Evolutionary conservation across 805 yeast species (phyloP).

Genomic region (Zygotorulaspora florentina): DNA sequence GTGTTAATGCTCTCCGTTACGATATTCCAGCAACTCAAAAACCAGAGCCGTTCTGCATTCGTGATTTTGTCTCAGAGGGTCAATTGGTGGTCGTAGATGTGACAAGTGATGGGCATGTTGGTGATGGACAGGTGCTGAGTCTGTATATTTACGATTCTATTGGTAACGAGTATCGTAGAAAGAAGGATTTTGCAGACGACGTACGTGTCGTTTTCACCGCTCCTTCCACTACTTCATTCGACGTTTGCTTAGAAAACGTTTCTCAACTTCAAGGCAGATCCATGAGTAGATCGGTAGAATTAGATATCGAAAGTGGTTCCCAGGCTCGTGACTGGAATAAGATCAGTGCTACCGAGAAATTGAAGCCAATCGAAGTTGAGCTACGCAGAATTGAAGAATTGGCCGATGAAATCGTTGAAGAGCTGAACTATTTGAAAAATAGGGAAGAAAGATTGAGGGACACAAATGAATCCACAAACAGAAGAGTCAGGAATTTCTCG

Average conservation of each 20-base stretch:
- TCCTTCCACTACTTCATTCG: conserved; percentile 77
- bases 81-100: conserved; percentile 84
- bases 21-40: conserved; percentile 47
- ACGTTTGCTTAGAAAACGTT: conserved; percentile 81
- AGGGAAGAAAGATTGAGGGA: conserved; percentile 94
- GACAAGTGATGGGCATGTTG: conserved; percentile 64
- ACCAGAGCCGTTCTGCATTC: conserved; percentile 70
- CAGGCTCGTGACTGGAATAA: conserved; percentile 98
- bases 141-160: conserved; percentile 66
- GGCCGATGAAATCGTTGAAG: conserved; percentile 74
- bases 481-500: conserved; percentile 87
- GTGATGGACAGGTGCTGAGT: conserved; percentile 83
- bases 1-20: conserved; percentile 42
- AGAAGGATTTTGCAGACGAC: conserved; percentile 69
- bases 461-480: conserved; percentile 94
- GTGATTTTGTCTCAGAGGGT: conserved; percentile 84
- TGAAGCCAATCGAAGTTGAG: conserved; percentile 89
- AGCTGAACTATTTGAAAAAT: conserved; percentile 73
- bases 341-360: conserved; percentile 84
- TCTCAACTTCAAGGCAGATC: conserved; percentile 39
- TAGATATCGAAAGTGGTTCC: conserved; percentile 93
- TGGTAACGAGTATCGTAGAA: conserved; percentile 81
- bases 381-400: conserved; percentile 82
- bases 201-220: conserved; percentile 80
- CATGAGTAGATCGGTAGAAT: conserved; percentile 67